A percentile compares a stretch with the other conserved stretches of the same genome.
phyloP scores from a whole-genome alignment of 257 asterid species.

The Solanum pennellii region DNA sequence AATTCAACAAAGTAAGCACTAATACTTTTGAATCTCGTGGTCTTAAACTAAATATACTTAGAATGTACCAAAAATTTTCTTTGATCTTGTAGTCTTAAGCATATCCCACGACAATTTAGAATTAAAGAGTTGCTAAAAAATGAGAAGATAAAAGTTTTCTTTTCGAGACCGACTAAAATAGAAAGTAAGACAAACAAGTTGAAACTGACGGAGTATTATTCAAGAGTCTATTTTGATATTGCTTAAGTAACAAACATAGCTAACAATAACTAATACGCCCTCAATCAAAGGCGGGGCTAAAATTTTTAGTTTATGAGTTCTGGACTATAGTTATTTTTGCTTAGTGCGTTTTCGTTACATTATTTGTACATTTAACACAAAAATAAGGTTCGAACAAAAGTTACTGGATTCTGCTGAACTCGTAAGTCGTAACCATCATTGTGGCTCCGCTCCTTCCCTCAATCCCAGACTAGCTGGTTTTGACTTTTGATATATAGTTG shows the following conservation, averaged over 20 bases:
- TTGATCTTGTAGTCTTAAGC: background rate
- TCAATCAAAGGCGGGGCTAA: background rate
- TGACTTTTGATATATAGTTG: background rate
- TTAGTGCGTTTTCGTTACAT: background rate
- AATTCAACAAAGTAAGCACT: background rate
- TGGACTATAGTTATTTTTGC: background rate
- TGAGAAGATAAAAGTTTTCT: background rate
- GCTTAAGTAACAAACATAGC: background rate
- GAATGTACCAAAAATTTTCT: fast-evolving
- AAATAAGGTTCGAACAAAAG: background rate
- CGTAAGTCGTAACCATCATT: background rate
- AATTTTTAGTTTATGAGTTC: background rate
- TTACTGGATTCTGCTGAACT: background rate
- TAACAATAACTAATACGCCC: background rate
- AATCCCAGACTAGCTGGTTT: background rate
- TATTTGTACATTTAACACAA: background rate
- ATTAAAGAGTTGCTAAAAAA: background rate
- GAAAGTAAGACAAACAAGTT: too few species aligned
- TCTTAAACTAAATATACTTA: background rate
- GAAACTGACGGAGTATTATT: background rate
- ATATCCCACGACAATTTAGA: background rate
- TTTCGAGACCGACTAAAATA: too few species aligned
- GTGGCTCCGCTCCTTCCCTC: background rate
- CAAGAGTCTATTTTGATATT: background rate
- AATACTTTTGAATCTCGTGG: background rate